Evolutionary conservation across 208 protist species (phyloP).

Genomic region (Acanthamoeba culbertsoni): DNA sequence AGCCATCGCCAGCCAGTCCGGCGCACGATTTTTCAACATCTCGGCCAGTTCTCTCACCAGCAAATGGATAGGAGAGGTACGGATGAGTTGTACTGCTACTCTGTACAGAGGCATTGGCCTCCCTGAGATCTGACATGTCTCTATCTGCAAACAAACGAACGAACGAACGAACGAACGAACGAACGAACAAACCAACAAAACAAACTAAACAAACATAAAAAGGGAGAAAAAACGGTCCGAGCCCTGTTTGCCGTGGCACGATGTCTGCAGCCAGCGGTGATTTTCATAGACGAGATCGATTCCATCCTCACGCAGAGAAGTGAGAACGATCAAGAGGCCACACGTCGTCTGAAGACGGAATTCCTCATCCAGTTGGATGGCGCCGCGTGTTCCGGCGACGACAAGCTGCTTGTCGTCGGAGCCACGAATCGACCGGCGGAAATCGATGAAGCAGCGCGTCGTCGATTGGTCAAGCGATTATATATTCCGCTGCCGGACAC

Average conservation of each 20-base stretch:
- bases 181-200: neutral
- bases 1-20: slow-evolving; percentile 84
- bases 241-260: slow-evolving; percentile 87
- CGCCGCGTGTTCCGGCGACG: slow-evolving; percentile 58
- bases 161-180: slow-evolving; percentile 37
- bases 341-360: slow-evolving; percentile 93
- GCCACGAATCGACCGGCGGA: slow-evolving; percentile 86
- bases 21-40: slow-evolving; percentile 88
- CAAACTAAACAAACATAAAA: neutral
- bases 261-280: slow-evolving; percentile 81
- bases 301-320: slow-evolving; percentile 82
- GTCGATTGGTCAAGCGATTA: slow-evolving; percentile 91
- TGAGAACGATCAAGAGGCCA: slow-evolving; percentile 85
- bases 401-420: slow-evolving; percentile 67
- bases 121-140: neutral
- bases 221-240: slow-evolving; percentile 87
- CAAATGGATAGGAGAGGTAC: slow-evolving; percentile 86
- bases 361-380: slow-evolving; percentile 93
- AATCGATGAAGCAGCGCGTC: slow-evolving; percentile 91
- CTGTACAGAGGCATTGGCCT: no score
- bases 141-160: neutral
- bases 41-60: slow-evolving; percentile 86
- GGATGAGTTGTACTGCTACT: no score
- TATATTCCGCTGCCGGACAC: slow-evolving; percentile 93
- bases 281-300: slow-evolving; percentile 94